Conservation (phyloP, 768 basidiomycete species). For the Xerocomus spinulosus region DNA sequence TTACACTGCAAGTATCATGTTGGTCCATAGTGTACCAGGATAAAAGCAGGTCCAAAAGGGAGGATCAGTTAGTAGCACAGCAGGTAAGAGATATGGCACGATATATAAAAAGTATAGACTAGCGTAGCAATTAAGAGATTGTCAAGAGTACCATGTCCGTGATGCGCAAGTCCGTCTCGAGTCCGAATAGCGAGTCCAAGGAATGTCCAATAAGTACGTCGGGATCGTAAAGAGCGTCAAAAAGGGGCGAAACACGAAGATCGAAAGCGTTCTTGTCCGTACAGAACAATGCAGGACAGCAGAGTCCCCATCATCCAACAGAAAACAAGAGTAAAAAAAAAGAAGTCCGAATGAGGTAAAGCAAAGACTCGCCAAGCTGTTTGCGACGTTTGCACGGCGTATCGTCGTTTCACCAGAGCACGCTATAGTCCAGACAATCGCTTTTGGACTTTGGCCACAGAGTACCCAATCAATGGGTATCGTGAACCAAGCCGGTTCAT, state of each 20-base stretch:
- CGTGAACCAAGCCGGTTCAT: slow-evolving; percentile 56
- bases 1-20: slow-evolving; percentile 4
- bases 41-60: slow-evolving; percentile 10
- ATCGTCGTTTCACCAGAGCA: slow-evolving; percentile 1
- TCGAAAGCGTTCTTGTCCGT: slow-evolving; percentile 1
- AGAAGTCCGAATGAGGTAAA: slow-evolving; percentile 8
- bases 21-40: slow-evolving; percentile 11
- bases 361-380: not conserved
- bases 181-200: slow-evolving; percentile 23
- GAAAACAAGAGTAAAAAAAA: not conserved
- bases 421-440: slow-evolving; percentile 27
- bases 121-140: slow-evolving; percentile 27
- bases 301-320: slow-evolving; percentile 6
- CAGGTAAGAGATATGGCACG: slow-evolving; percentile 12
- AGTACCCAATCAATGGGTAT: slow-evolving; percentile 52
- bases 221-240: slow-evolving; percentile 25
- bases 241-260: slow-evolving; percentile 5
- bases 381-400: too few species aligned
- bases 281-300: not conserved
- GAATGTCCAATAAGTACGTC: slow-evolving; percentile 21
- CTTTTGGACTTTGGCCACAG: slow-evolving; percentile 30
- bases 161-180: slow-evolving; percentile 23
- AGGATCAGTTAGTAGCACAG: slow-evolving; percentile 4
- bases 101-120: slow-evolving; percentile 23
- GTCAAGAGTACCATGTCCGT: slow-evolving; percentile 15